These are phyloP conservation scores for Suillus bovinus DNA, from an alignment of 768 basidiomycete species.

Conservation along the genomic window DNA sequence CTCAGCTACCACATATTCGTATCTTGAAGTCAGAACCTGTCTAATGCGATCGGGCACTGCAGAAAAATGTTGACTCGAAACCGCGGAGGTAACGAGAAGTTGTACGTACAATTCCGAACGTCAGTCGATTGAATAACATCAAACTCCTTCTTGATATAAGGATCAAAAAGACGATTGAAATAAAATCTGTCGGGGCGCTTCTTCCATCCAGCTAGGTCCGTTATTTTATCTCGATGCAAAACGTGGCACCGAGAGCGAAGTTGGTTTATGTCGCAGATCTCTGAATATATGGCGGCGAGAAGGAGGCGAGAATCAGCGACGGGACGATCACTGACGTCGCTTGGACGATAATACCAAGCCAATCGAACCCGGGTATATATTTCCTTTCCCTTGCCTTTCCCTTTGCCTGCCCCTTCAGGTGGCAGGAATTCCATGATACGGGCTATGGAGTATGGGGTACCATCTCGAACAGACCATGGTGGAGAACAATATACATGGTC, in stretches of 20 bases:
- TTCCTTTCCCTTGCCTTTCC: constrained; percentile 65
- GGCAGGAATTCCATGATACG: constrained; percentile 97
- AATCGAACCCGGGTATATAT: constrained; percentile 82
- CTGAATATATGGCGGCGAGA: constrained; percentile 94
- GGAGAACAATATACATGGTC: constrained; percentile 98
- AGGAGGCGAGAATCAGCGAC: constrained; percentile 90
- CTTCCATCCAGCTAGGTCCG: constrained; percentile 92
- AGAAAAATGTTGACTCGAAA: constrained; percentile 17
- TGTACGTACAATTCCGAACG: constrained; percentile 80
- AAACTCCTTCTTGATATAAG: constrained; percentile 97
- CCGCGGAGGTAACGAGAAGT: constrained; percentile 20
- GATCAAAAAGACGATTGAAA: constrained; percentile 94
- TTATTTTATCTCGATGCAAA: constrained; percentile 92
- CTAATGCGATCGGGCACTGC: constrained; percentile 83
- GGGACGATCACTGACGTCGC: constrained; percentile 91
- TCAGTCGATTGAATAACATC: constrained; percentile 88
- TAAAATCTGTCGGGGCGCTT: constrained; percentile 94
- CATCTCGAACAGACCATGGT: constrained; percentile 88
- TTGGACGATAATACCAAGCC: constrained; percentile 95
- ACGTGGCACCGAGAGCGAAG: constrained; percentile 93
- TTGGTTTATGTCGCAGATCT: constrained; percentile 93
- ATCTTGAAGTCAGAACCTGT: constrained; percentile 73
- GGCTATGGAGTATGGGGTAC: constrained; percentile 93
- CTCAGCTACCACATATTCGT: constrained; percentile 95
- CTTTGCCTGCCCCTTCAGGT: constrained; percentile 69